Conservation (phyloP, 2,329 filamentous ascomycete genomes). For the Phialophora tarda region DNA sequence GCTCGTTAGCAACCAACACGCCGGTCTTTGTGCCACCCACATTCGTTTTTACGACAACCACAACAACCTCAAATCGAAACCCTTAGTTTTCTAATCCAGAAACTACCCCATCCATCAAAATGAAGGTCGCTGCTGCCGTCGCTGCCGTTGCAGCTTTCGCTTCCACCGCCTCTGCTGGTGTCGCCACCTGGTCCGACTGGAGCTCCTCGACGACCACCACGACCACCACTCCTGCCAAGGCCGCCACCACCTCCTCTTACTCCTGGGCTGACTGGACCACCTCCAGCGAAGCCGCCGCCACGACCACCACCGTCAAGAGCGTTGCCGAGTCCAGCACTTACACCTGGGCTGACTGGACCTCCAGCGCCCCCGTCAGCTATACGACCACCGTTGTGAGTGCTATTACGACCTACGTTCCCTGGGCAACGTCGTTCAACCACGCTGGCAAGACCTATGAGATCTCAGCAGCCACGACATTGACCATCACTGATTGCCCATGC, state of each 20-base stretch:
- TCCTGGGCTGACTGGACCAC: conserved; percentile 30
- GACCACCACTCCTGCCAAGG: conserved; percentile 27
- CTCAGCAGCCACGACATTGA: conserved; percentile 39
- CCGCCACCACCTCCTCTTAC: conserved; percentile 20
- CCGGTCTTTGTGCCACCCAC: conserved; percentile 37
- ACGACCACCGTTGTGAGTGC: conserved; percentile 39
- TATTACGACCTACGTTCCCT: conserved; percentile 40
- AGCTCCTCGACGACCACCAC: conserved; percentile 19
- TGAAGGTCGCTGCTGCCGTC: conserved; percentile 37
- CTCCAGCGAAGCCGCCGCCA: conserved; percentile 8
- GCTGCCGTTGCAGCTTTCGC: conserved; percentile 31
- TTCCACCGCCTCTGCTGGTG: conserved; percentile 30
- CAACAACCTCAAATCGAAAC: conserved; percentile 13
- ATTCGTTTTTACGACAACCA: conserved; percentile 34
- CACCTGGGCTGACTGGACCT: conserved; percentile 36
- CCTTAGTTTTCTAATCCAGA: conserved; percentile 35
- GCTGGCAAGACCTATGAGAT: conserved; percentile 40
- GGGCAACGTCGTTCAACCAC: conserved; percentile 36
- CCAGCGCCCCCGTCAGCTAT: conserved; percentile 31
- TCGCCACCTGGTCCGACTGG: conserved; percentile 28
- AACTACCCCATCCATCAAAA: conserved; percentile 35
- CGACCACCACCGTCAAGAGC: conserved; percentile 24
- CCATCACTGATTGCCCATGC: conserved; percentile 42
- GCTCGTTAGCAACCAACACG: conserved; percentile 34
- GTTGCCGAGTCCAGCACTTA: conserved; percentile 22